Evolutionary conservation across 768 basidiomycete genomes (phyloP), one percentile per base, ranked within the genome.

Genomic region (Leccinum barrowsii): DNA sequence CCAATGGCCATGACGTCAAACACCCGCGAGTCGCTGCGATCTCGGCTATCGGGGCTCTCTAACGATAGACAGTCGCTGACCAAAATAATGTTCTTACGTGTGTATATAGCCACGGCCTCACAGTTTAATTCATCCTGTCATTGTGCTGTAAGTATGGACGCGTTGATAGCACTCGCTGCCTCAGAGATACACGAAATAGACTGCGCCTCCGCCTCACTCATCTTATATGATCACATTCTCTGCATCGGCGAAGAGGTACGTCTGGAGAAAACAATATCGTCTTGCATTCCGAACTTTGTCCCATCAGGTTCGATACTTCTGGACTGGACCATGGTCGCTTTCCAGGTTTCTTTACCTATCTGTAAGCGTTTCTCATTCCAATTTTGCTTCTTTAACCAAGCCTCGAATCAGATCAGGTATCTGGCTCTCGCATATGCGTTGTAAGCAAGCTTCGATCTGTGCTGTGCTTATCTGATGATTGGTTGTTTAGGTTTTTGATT

Each of bases 221-320:
- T 60, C 10, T 8, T 60, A 13, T 60, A 60, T 13, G 59, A 60
- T 22, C 40, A 60, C 52, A 26, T 34, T n/a, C 2, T 46, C 30
- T 60, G 49, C 42, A 47, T 61, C 34, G 48, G 42, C 13, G 26
- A 61, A 17, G 60, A 61, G 53, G 60, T 47, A 17, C 21, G 42
- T 37, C 32, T 11, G n/a, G n/a, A 24, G 10, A 19, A 28, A 51
- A 8, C 11, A 5, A n/a, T 12, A 2, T 15, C 52, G 13, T 52
- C 42, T 40, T n/a, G 3, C 56, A n/a, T 37, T 8, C 22, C 21
- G 10, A 52, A 5, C 40, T 3, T 34, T 24, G 30, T 22, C 34
- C 10, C 24, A 10, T n/a, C 26, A 60, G 59, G 40, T 55, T 17
- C 59, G 54, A 15, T 47, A 51, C 53, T 47, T 61, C 42, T 61